phyloP scores from a whole-genome alignment of 257 asterid species.

The Ligustrum vulgare region DNA sequence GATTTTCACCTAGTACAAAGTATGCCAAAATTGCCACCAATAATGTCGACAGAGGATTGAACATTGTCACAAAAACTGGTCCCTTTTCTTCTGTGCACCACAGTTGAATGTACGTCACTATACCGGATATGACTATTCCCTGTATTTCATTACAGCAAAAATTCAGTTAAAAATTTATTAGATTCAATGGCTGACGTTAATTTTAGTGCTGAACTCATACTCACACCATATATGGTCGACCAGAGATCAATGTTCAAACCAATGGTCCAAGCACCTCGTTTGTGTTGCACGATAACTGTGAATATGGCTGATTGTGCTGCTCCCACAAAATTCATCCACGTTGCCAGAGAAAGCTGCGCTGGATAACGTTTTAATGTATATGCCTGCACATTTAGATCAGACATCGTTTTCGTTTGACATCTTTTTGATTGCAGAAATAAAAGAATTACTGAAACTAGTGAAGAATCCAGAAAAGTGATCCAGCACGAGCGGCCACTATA shows the following conservation, averaged over 20 bases:
- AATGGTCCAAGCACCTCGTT: conserved; percentile 61
- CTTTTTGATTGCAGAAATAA: not conserved
- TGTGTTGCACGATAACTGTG: conserved; percentile 54
- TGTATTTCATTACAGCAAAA: conserved; percentile 21
- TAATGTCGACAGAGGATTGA: conserved; percentile 65
- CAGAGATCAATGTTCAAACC: conserved; percentile 72
- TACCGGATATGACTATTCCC: conserved; percentile 71
- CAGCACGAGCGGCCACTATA: too few species aligned
- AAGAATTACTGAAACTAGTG: too few species aligned
- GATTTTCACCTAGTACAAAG: conserved; percentile 65
- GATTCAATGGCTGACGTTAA: not conserved
- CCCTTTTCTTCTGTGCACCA: conserved; percentile 78
- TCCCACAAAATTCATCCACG: conserved; percentile 78
- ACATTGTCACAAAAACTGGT: conserved; percentile 76
- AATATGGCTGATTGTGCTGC: conserved; percentile 77
- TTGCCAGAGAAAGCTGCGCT: conserved; percentile 66
- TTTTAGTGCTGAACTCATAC: not conserved
- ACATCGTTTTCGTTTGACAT: not conserved
- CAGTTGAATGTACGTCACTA: conserved; percentile 48
- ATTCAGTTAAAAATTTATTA: conserved; percentile 1
- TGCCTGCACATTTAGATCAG: conserved; percentile 39
- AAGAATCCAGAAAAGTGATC: too few species aligned
- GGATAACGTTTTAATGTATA: conserved; percentile 66
- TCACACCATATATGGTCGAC: conserved; percentile 70
- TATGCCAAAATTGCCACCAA: conserved; percentile 58